Conservation (phyloP, 2,329 filamentous ascomycete genomes). For the Aspergillus hortae region DNA sequence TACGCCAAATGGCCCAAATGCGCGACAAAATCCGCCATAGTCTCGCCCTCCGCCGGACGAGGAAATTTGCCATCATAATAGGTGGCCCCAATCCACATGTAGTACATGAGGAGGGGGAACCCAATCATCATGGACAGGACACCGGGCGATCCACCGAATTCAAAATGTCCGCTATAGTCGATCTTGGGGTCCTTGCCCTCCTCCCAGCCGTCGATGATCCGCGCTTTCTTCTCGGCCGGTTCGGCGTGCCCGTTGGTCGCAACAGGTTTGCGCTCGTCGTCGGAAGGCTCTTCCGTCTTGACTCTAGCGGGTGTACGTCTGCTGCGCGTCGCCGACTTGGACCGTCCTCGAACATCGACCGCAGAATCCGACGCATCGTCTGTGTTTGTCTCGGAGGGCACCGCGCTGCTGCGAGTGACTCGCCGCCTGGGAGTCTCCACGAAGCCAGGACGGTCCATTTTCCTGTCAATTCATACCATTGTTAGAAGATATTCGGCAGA, state of each 20-base stretch:
- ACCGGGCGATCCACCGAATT: conserved; percentile 86
- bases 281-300: conserved; percentile 25
- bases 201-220: conserved; percentile 40
- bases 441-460: conserved; percentile 49
- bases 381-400: conserved; percentile 28
- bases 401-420: conserved; percentile 40
- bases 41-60: conserved; percentile 61
- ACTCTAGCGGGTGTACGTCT: conserved; percentile 24
- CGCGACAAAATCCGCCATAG: conserved; percentile 64
- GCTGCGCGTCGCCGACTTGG: conserved; percentile 28
- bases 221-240: conserved; percentile 22
- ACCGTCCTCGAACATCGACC: conserved; percentile 13
- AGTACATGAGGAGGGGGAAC: conserved; percentile 96
- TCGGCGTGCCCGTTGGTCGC: conserved; percentile 20
- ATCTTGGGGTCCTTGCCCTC: conserved; percentile 41
- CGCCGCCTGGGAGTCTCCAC: conserved; percentile 51
- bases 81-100: conserved; percentile 96
- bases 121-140: conserved; percentile 81
- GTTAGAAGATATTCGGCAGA: not conserved
- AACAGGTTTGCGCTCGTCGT: conserved; percentile 17
- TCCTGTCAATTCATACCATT: conserved; percentile 35
- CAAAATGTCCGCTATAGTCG: conserved; percentile 55
- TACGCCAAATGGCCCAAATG: conserved; percentile 72
- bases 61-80: conserved; percentile 88
- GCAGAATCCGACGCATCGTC: conserved; percentile 27